Conservation (phyloP, 2,329 filamentous ascomycete species). For the Talaromyces sp. region DNA sequence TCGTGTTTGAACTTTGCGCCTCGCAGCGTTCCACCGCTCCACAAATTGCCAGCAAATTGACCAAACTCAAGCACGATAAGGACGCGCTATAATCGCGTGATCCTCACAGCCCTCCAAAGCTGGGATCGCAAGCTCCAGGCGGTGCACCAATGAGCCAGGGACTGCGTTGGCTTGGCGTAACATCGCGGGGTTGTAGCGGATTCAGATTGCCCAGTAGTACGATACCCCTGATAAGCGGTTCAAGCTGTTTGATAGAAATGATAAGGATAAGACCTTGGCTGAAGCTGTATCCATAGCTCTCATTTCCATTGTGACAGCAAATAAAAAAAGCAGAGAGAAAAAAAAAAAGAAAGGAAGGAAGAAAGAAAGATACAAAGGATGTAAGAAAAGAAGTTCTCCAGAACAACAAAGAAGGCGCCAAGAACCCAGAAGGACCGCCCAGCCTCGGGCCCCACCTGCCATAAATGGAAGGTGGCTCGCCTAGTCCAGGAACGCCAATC, state of each 20-base stretch:
- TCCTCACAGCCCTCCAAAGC: background rate
- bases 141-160: background rate
- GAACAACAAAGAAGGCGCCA: background rate
- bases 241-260: too few relatives aligned
- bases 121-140: background rate
- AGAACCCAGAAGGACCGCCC: too few relatives aligned
- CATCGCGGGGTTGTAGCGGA: constrained; percentile 2
- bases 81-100: background rate
- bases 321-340: background rate
- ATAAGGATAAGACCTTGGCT: background rate
- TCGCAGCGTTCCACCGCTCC: background rate
- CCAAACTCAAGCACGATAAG: background rate
- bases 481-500: background rate
- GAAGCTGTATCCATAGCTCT: background rate
- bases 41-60: background rate
- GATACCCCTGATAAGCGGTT: background rate
- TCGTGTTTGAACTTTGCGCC: background rate
- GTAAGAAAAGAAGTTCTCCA: background rate
- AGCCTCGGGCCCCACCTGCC: background rate
- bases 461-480: background rate
- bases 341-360: background rate
- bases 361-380: background rate
- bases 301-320: background rate
- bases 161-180: background rate
- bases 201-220: background rate